Evolutionary conservation across 495 filamentous ascomycete genomes (phyloP).

Genomic region (Xylaria curta): DNA sequence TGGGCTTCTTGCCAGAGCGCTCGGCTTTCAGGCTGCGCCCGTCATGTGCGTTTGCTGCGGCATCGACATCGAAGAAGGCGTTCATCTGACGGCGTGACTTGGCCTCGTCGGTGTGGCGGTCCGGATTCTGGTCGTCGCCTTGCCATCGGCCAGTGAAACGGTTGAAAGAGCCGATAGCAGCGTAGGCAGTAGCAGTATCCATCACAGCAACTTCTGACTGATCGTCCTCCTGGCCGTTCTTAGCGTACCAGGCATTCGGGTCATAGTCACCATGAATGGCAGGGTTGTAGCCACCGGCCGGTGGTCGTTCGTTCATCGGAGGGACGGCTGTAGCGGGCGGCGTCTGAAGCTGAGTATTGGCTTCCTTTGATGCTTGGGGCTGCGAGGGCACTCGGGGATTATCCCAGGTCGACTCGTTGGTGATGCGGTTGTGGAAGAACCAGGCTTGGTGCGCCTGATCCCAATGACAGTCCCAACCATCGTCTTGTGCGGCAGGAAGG

Average conservation of each 20-base stretch:
- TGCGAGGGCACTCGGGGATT: slow-evolving; percentile 74
- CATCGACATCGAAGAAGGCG: slow-evolving; percentile 97
- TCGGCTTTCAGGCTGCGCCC: slow-evolving; percentile 92
- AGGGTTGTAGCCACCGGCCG: slow-evolving; percentile 84
- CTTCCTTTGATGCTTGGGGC: slow-evolving; percentile 9
- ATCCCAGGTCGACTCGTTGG: slow-evolving; percentile 79
- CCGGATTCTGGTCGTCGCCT: slow-evolving; percentile 61
- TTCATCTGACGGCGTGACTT: slow-evolving; percentile 90
- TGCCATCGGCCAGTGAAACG: slow-evolving; percentile 92
- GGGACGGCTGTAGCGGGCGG: slow-evolving; percentile 38
- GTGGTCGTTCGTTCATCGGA: slow-evolving; percentile 38
- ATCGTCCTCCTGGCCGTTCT: slow-evolving; percentile 46
- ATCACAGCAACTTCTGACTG: slow-evolving; percentile 30
- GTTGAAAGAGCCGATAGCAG: slow-evolving; percentile 80
- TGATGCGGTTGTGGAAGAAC: slow-evolving; percentile 92
- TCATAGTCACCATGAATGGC: slow-evolving; percentile 97
- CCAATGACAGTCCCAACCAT: slow-evolving; percentile 91
- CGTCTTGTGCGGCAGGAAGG: slow-evolving; percentile 60
- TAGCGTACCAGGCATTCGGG: slow-evolving; percentile 88
- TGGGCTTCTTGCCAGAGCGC: slow-evolving; percentile 84
- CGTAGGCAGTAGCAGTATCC: slow-evolving; percentile 58
- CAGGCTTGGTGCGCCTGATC: slow-evolving; percentile 71
- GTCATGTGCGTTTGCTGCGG: slow-evolving; percentile 91
- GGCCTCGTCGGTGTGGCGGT: slow-evolving; percentile 82
- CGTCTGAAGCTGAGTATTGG: slow-evolving; percentile 31